Evolutionary conservation across 2,329 filamentous ascomycete genomes (phyloP).

Genomic region (Whalleya microplaca): DNA sequence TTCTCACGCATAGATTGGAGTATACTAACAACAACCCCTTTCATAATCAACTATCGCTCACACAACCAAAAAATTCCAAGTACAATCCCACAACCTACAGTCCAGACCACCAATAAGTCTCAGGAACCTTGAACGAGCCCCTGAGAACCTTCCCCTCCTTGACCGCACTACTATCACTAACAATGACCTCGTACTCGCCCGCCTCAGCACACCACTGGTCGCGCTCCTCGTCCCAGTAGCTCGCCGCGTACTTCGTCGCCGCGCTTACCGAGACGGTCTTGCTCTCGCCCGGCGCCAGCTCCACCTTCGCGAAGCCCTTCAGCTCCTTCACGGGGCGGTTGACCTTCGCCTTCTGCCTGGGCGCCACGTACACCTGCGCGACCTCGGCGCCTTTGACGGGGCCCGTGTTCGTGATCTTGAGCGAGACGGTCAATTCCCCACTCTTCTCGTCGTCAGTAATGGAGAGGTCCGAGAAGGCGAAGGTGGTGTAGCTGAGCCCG

Average conservation of each 20-base stretch:
- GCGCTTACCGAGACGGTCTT: conserved; percentile 60
- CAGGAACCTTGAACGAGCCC: conserved; percentile 58
- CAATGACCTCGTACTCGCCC: conserved; percentile 66
- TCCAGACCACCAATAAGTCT: conserved; percentile 71
- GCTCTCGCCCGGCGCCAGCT: conserved; percentile 61
- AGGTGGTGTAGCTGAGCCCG: conserved; percentile 77
- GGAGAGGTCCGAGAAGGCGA: conserved; percentile 56
- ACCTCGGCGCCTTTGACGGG: conserved; percentile 55
- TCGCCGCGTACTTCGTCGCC: conserved; percentile 66
- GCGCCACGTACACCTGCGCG: conserved; percentile 59
- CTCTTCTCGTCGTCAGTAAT: conserved; percentile 46
- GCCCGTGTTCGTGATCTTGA: conserved; percentile 67
- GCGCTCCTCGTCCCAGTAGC: conserved; percentile 72
- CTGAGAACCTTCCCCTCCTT: conserved; percentile 51
- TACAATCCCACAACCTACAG: conserved; percentile 45
- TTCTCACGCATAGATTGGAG: too few species aligned
- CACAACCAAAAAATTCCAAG: neutral
- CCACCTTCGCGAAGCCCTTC: conserved; percentile 68
- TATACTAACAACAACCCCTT: too few species aligned
- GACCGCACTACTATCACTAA: conserved; percentile 60
- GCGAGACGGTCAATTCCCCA: conserved; percentile 51
- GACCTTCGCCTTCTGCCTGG: conserved; percentile 57
- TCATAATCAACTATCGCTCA: too few species aligned
- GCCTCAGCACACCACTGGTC: conserved; percentile 68
- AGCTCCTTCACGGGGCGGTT: conserved; percentile 64